Percentiles rank a stretch among this genome's conserved stretches.
Conservation (phyloP, 768 basidiomycete genomes). For the Leccinum arenicola region DNA sequence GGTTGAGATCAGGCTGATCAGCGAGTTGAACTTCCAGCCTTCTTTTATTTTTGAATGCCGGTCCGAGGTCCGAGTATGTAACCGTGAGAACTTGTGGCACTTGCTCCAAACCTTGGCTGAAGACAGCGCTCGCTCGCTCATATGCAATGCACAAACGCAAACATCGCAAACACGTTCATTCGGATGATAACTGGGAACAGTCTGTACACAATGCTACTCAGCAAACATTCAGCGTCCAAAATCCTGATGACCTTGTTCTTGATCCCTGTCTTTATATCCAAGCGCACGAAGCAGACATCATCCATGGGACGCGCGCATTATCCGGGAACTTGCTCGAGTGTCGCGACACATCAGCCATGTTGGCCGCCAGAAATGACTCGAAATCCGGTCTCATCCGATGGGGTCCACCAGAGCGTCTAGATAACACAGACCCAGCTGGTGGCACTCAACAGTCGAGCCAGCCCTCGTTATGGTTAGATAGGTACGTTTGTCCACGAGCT, state of each 20-base stretch:
- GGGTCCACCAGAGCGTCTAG: conserved; percentile 19
- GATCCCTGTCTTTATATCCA: conserved; percentile 49
- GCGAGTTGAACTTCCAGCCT: neutral
- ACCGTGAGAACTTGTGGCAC: neutral
- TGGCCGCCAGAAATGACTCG: conserved; percentile 6
- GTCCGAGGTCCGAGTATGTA: neutral
- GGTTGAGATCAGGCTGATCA: neutral
- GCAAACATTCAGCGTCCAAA: neutral
- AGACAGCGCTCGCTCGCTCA: neutral
- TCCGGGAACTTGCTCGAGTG: conserved; percentile 36
- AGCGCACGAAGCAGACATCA: conserved; percentile 75
- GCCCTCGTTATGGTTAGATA: conserved; percentile 67
- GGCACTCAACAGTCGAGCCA: neutral
- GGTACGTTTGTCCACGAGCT: conserved; percentile 54
- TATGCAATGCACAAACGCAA: conserved; percentile 27
- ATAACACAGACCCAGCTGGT: conserved; percentile 2
- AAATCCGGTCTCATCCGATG: conserved; percentile 37
- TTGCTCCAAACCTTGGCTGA: neutral
- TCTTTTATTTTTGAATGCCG: neutral
- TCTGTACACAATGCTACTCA: neutral
- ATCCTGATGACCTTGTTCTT: neutral
- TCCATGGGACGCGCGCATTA: conserved; percentile 48
- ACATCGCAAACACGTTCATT: conserved; percentile 11
- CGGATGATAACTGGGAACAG: conserved; percentile 13
- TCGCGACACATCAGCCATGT: conserved; percentile 6